Percentiles rank a stretch among this genome's conserved stretches.
Conservation (phyloP, 2,329 filamentous ascomycete genomes). For the Monosporascus sp. region DNA sequence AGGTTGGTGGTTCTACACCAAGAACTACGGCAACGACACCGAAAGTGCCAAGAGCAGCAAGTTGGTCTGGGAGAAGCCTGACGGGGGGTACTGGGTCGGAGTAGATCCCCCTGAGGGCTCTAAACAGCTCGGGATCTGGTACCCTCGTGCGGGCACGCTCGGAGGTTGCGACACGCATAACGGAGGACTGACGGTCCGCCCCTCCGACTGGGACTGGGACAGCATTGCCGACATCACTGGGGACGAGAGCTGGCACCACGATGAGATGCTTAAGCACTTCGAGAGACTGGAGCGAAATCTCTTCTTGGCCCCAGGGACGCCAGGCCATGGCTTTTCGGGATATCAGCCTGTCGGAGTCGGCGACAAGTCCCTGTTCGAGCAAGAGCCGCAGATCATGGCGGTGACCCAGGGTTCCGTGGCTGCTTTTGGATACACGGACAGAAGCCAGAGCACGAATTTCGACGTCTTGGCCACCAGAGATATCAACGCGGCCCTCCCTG, state of each 20-base stretch:
- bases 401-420: constrained; percentile 4
- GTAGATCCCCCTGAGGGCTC: constrained; percentile 33
- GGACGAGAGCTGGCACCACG: constrained; percentile 51
- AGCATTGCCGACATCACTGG: constrained; percentile 53
- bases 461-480: constrained; percentile 1
- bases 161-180: constrained; percentile 55
- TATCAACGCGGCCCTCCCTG: constrained; percentile 1
- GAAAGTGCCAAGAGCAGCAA: constrained; percentile 45
- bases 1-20: constrained; percentile 53
- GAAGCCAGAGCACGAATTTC: constrained; percentile 1
- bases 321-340: constrained; percentile 41
- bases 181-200: constrained; percentile 53
- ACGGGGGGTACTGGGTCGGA: constrained; percentile 32
- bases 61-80: constrained; percentile 41
- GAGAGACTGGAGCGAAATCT: constrained; percentile 49
- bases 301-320: constrained; percentile 39
- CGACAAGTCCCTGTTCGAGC: constrained; percentile 5
- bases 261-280: constrained; percentile 57
- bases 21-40: constrained; percentile 46
- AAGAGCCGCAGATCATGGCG: constrained; percentile 3
- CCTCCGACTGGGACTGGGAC: constrained; percentile 54
- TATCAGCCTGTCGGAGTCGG: constrained; percentile 3
- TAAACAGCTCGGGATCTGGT: constrained; percentile 37
- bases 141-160: constrained; percentile 41
- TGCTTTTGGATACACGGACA: constrained; percentile 1